Evolutionary conservation across 306 rosid species (phyloP).

Genomic region (Cyamopsis tetragonoloba): DNA sequence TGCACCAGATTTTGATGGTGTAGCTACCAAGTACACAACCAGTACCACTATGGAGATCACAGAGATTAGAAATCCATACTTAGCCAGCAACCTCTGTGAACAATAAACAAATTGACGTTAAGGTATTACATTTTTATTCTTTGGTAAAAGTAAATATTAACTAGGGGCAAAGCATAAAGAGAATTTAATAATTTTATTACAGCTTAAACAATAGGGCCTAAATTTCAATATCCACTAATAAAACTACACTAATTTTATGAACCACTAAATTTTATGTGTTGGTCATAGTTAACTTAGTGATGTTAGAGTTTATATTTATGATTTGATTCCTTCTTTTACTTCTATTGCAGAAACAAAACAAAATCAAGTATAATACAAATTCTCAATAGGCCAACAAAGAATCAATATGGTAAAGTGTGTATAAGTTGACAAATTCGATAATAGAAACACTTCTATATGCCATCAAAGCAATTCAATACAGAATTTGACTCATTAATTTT

Average conservation of each 20-base stretch:
- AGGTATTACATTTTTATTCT: no score
- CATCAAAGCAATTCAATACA: not conserved
- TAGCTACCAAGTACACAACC: constrained; percentile 63
- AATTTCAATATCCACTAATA: no score
- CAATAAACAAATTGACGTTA: constrained; percentile 22
- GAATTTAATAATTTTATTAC: no score
- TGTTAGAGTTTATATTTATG: no score
- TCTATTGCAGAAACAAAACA: not conserved
- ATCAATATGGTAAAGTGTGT: not conserved
- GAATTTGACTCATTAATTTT: not conserved
- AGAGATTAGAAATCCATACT: constrained; percentile 83
- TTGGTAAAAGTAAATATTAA: no score
- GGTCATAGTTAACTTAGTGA: no score
- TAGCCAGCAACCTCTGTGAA: constrained; percentile 77
- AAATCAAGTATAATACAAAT: not conserved
- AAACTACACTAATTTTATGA: no score
- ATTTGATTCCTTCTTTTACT: no score
- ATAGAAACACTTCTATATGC: not conserved
- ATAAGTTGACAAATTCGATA: not conserved
- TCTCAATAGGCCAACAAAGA: not conserved
- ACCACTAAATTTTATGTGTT: no score
- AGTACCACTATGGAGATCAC: constrained; percentile 67
- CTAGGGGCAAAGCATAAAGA: no score
- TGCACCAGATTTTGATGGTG: constrained; percentile 76
- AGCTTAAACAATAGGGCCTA: no score